Base-by-base conservation (phyloP, 768 basidiomycete genomes). In the Termitomyces sp. region DNA sequence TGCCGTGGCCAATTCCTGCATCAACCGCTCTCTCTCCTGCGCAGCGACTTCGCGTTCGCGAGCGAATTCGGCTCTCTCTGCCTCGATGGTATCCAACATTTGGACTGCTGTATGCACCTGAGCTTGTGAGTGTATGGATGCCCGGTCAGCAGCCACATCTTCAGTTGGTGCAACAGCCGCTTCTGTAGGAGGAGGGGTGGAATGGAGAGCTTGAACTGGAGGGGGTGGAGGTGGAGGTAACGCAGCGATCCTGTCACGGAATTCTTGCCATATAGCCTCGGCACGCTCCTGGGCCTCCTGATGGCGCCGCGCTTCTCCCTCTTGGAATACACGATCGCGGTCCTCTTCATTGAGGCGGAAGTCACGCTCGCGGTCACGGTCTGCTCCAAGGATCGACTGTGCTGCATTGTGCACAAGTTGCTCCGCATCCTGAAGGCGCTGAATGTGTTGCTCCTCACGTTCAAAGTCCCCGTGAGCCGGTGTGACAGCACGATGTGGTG, bases 271-370 rank as follows among this genome's bases (percentile, higher is more conserved):
- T 32, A 84, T 73, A n/a, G 66, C 73, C 3, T 84, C 80, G 20
- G 76, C 71, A 5, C 78, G 76, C 47, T 81, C 76, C 54, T 73
- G 70, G 11, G 83, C 72, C 65, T 89, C 87, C 24, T 75, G 69
- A 22, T 82, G 81, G 40, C 90, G 76, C 45, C 81, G 76, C 3
- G 72, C 77, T 64, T 92, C 85, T 41, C 73, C 74, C 2, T 86
- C 83, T 32, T 76, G 64, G 67, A 90, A 90, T 1, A 84, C 67
- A 8, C 72, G 79, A 20, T 88, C 77, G 7, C 89, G 75, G 52
- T 82, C 83, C 11, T 86, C 83, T 68, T 92, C 90, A 58, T 81
- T 79, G 1, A 72, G 71, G 18, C 81, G 78, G 71, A 89, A 91
- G 32, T 85, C 82, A 8, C 67, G 68, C 56, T 92, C 89, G 10